Evolutionary conservation across 73 alveolate species (phyloP), one percentile per base, ranked within the genome.

Genomic region (Paraurostyla sp.): DNA sequence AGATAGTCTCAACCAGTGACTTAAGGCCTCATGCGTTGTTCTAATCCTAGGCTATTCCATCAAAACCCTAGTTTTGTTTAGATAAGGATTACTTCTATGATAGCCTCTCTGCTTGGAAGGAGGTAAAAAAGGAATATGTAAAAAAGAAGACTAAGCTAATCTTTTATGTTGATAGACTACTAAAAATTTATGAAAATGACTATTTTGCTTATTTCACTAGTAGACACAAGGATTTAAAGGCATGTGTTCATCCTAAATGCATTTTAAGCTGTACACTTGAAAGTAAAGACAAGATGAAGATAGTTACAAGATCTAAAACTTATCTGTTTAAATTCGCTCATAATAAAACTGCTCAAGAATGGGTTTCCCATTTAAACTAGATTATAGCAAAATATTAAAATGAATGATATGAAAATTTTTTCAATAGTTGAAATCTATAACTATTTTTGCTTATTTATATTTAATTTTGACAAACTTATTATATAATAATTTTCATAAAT

Each of bases 131-230:
- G 0, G 78, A 51, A 33, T 15, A 51, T 38, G 89, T 78, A 1
- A 78, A 78, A 36, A 78, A 78, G 78, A 51, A 78, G 62, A 51
- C 76, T 9, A 78, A 78, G 42, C 48, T 78, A 4, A 52, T 78
- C 33, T 78, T 78, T 60, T 78, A 78, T 78, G 63, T 41, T 23
- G 89, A 78, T 40, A 78, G 89, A 35, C 23, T 78, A 0, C 18
- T 78, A 29, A 78, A 54, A 36, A 36, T 78, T n/a, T 78, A 78
- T 35, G 89, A 78, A 25, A 78, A 78, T 54, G 89, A 78, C 45
- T 78, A 78, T 54, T 51, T 78, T 32, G 89, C 75, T 3, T 54
- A 51, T 20, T 78, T 29, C 40, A 78, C 80, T 13, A 23, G 59
- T 6, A 78, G 35, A 35, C 38, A 35, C 4, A 40, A 25, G 7